phyloP scores from a whole-genome alignment of 2,329 filamentous ascomycete genomes.

The Pleurostoma richardsiae region DNA sequence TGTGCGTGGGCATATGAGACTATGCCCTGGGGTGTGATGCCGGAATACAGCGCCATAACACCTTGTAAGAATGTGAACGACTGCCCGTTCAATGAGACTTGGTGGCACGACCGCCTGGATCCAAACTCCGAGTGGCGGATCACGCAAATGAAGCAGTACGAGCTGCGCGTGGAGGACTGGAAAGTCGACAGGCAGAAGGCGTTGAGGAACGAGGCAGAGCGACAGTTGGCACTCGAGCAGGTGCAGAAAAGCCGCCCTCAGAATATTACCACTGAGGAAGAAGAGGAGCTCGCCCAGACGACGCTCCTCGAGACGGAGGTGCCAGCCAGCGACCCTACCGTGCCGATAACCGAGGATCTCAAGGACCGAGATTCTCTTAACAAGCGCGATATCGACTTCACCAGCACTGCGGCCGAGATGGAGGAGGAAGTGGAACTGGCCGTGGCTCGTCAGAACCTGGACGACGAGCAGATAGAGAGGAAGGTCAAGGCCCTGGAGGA shows the following conservation, averaged over 20 bases:
- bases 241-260: slow-evolving; percentile 7
- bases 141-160: slow-evolving; percentile 34
- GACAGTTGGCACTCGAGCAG: slow-evolving; percentile 13
- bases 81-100: slow-evolving; percentile 50
- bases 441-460: neutral
- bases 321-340: slow-evolving; percentile 3
- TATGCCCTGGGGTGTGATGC: slow-evolving; percentile 60
- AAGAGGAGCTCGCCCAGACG: neutral
- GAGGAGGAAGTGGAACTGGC: neutral
- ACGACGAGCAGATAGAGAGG: slow-evolving; percentile 9
- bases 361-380: neutral
- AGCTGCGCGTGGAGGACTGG: slow-evolving; percentile 29
- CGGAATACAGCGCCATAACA: slow-evolving; percentile 44
- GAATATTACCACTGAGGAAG: neutral
- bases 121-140: slow-evolving; percentile 36
- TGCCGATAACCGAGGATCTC: slow-evolving; percentile 1
- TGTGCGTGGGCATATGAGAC: slow-evolving; percentile 66
- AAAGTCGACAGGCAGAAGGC: slow-evolving; percentile 25
- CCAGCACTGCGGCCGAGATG: neutral
- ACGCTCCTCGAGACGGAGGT: slow-evolving; percentile 2
- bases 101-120: slow-evolving; percentile 45
- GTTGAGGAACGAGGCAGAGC: slow-evolving; percentile 5
- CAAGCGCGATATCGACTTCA: slow-evolving; percentile 2
- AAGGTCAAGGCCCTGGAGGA: slow-evolving; percentile 16
- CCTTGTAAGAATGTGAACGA: slow-evolving; percentile 40